Evolutionary conservation across 345 rosid genomes (phyloP), one percentile per base, ranked within the genome.

Genomic region (Camelina laxa): DNA sequence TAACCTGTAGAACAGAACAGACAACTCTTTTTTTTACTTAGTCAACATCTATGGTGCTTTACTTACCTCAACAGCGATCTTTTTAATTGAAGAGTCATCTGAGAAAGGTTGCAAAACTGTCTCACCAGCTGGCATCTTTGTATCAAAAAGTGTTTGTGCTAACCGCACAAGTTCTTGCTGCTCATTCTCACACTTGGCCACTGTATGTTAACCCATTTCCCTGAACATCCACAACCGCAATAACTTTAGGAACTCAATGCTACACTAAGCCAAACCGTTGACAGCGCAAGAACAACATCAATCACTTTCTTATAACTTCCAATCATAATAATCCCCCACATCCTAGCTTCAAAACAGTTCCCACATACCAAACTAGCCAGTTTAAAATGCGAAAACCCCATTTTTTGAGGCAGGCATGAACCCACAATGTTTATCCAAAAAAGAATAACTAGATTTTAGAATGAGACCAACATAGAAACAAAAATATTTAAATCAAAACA

Each of bases 91-190:
- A 49, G 97, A 90, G 56, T 85, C 93, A 65, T 94, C 95, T 1
- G 95, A 66, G 81, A 94, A 94, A 22, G 97, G 97, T 79, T 94
- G 95, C 77, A 94, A 82, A 80, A 82, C 87, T 56, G 49, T 69
- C 41, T 89, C 91, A 75, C 98, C 97, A 49, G 87, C 87, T 21
- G 98, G 98, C 66, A 91, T 76, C 84, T 86, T 86, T 11, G 96
- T 88, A 76, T 94, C 97, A 54, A 94, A 94, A 93, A 94, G 82
- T 15, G 87, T 84, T 80, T 88, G 87, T 9, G 95, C 97, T 86
- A 94, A 81, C 73, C 70, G 81, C 12, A 94, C 76, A 75, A 91
- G 16, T 80, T 94, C 98, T 85, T 82, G 76, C 56, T 77, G 85
- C 78, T 86, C 98, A 80, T 89, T 80, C 71, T 75, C 65, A 69